phyloP scores from a whole-genome alignment of 352 stramenopile genomes.

The Phytophthora lateralis region DNA sequence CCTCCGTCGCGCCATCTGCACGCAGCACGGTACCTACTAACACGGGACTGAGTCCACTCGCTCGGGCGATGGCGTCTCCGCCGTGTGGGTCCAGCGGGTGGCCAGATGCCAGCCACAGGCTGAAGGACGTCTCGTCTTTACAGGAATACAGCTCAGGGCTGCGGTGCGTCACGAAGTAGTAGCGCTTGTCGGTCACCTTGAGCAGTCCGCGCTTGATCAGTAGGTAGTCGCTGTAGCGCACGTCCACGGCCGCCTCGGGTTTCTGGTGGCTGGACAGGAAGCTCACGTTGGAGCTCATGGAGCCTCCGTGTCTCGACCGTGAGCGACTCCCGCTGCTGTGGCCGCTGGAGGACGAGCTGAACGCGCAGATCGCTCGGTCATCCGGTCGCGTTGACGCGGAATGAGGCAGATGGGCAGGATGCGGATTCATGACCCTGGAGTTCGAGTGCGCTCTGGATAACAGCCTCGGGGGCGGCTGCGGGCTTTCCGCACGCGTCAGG shows the following conservation, averaged over 20 bases:
- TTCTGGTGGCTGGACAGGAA: conserved; percentile 22
- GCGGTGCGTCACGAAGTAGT: conserved; percentile 56
- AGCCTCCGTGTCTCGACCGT: conserved; percentile 23
- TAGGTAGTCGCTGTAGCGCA: conserved; percentile 54
- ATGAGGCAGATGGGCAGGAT: not conserved
- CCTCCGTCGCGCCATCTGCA: conserved; percentile 39
- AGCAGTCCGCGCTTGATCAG: conserved; percentile 55
- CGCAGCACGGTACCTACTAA: conserved; percentile 60
- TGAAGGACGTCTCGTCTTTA: conserved; percentile 72
- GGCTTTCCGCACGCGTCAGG: conserved; percentile 10
- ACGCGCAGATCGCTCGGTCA: conserved; percentile 11
- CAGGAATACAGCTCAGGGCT: conserved; percentile 59
- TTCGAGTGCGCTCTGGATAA: conserved; percentile 13
- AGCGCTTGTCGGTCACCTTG: conserved; percentile 68
- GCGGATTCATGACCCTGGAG: not conserved
- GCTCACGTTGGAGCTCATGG: conserved; percentile 24
- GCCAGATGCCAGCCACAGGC: conserved; percentile 57
- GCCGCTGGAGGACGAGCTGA: conserved; percentile 20
- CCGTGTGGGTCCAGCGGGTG: conserved; percentile 39
- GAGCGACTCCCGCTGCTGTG: conserved; percentile 20
- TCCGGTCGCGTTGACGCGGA: conserved; percentile 1
- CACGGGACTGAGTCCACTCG: conserved; percentile 39
- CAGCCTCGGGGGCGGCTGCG: conserved; percentile 1
- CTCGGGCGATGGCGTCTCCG: conserved; percentile 25
- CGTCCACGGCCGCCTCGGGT: conserved; percentile 36